Base-by-base conservation (phyloP, 1,284 basidiomycete species). In the Naganishia albida region DNA sequence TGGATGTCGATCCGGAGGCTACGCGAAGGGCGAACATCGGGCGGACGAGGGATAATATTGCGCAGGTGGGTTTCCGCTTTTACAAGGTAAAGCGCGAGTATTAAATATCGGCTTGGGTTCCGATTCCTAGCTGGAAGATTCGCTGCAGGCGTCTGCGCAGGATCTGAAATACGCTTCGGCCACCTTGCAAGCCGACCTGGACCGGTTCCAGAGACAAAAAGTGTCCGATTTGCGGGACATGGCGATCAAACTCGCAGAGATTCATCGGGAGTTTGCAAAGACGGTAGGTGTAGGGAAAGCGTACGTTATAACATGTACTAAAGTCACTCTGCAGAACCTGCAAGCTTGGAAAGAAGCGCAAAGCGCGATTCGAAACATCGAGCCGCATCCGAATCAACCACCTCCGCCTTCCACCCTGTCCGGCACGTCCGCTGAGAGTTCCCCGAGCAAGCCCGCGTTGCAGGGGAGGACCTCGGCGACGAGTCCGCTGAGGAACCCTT, bases 151-250 rank as follows among this genome's bases (percentile, higher is more conserved):
- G 23, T 85, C 90, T 0, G 90, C 89, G 1, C 90, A 92, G 74
- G 93, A 99, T 78, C 82, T 99, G 56, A 94, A 95, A 74, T 98
- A 96, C 78, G 91, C 93, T 0, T 94, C 90, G 71, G 89, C 88
- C 44, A 96, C 94, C 18, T 95, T 99, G 63, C 96, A 99, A 77
- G 91, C 92, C 7, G 96, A 99, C 80, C 82, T 99, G 69, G 96
- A 99, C 80, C 85, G 96, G 46, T 99, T 99, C 81, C 96, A 99
- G 77, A 85, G 96, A 23, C 93, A 98, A 81, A 99, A 99, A 78
- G 95, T 99, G 4, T 91, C 91, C 2, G 96, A 99, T 80, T 73
- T 99, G 68, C 83, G 91, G 44, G 88, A 94, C 74, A 92, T 99
- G 89, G 83, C 90, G 59, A 89, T 98, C 69, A 86, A 86, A 72